These are phyloP conservation scores for Coniochaeta sp. DNA, from an alignment of 2,329 filamentous ascomycete genomes.

Conservation along the genomic window DNA sequence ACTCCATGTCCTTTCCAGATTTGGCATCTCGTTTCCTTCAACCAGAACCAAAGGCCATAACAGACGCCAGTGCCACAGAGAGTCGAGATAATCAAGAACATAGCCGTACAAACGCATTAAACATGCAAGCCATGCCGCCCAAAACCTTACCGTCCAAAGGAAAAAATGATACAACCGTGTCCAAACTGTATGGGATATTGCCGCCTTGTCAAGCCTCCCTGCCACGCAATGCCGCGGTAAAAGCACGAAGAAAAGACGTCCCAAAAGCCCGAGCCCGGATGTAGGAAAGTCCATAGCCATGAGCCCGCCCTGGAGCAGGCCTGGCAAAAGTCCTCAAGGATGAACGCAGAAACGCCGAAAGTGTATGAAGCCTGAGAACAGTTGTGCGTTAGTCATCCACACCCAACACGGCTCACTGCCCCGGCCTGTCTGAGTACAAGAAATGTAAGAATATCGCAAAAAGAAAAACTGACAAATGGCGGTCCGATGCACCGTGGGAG, in stretches of 20 bases:
- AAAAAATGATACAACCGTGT: constrained; percentile 9
- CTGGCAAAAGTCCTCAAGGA: background rate
- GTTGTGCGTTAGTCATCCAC: background rate
- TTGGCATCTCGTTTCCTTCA: background rate
- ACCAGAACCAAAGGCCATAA: too few relatives aligned
- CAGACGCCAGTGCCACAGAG: background rate
- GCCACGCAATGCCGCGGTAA: background rate
- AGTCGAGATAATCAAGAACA: constrained; percentile 10
- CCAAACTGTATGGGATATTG: background rate
- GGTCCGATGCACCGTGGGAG: too few relatives aligned
- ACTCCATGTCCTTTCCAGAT: background rate
- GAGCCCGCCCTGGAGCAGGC: background rate
- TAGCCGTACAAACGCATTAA: constrained; percentile 8
- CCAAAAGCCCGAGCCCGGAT: background rate
- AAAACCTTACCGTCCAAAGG: constrained; percentile 6
- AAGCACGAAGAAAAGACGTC: background rate
- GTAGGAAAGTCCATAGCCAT: background rate
- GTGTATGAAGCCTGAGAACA: background rate
- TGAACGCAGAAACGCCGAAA: background rate
- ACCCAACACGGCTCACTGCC: background rate
- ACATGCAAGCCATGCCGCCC: constrained; percentile 8
- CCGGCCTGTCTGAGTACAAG: too few relatives aligned
- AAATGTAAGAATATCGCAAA: too few relatives aligned
- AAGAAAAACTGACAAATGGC: too few relatives aligned
- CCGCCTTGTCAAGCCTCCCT: background rate